Evolutionary conservation across 2,329 filamentous ascomycete species (phyloP), one percentile per base, ranked within the genome.

Genomic region (Chaetomium sp.): DNA sequence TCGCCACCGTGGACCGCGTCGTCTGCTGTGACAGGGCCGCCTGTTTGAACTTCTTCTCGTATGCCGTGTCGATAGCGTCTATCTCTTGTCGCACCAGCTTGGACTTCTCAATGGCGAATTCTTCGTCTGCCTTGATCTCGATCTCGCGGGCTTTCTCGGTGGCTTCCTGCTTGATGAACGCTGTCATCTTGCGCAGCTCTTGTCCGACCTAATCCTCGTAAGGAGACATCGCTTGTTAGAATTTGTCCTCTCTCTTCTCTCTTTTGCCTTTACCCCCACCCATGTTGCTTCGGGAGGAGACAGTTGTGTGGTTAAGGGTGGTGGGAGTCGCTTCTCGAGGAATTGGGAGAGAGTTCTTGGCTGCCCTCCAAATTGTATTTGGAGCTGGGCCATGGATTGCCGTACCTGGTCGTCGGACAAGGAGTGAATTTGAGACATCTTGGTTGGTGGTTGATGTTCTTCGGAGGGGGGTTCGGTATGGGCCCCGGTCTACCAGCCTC

Each of bases 141-240:
- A 99, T 97, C 76, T 99, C 94, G 71, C 88, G 88, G 67, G 91
- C 91, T 77, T 99, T 99, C 73, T 99, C 94, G 69, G 88, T 83
- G 57, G 94, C 94, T 79, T 99, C 94, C 78, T 97, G 94, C 74
- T 91, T 89, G 85, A 99, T 99, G 84, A 99, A 99, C 71, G 91
- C 92, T 58, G 94, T 97, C 94, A 99, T 99, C 84, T 99, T 99
- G 81, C 89, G 91, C 76, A 99, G 89, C 85, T 99, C 94, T 76
- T 89, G 86, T 76, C 89, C 86, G 81, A 99, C 94, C 91, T 97
- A 72, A 27, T 27, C 19, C 19, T 27, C 61, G 59, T 55, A 60
- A 52, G 59, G 72, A 34, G 45, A 9, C 35, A 19, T 51, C 58
- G 58, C 33, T 38, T 32, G 12, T 36, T 49, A 19, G 19, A 40